Evolutionary conservation across 177 flowering plant genomes (phyloP).

Genomic region (Vitis hybrid): DNA sequence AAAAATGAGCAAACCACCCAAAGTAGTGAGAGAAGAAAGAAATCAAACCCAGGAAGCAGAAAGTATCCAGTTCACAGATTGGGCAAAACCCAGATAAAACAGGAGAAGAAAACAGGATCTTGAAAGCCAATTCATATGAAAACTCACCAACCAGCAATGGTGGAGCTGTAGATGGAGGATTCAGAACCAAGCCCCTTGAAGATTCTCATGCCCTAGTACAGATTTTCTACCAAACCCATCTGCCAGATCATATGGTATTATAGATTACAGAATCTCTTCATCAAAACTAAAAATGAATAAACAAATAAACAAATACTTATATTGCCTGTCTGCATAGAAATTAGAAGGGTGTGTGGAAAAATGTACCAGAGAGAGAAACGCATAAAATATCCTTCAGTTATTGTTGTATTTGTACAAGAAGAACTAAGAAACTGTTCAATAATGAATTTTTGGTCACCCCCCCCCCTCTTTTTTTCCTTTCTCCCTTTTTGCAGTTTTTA

Average conservation of each 20-base stretch:
- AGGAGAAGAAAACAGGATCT: constrained; percentile 3
- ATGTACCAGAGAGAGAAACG: neutral
- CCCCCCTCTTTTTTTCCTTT: neutral
- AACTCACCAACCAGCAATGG: constrained; percentile 31
- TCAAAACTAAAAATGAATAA: neutral
- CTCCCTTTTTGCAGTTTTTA: constrained; percentile 12
- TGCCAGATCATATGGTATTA: constrained; percentile 5
- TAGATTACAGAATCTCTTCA: neutral
- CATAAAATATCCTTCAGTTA: neutral
- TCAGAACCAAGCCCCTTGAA: constrained; percentile 12
- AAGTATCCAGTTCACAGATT: neutral
- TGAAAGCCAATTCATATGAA: neutral
- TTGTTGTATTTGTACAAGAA: neutral
- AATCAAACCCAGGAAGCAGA: constrained; percentile 10
- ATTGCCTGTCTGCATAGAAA: constrained; percentile 1
- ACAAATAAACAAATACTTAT: no score
- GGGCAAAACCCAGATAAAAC: neutral
- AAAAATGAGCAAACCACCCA: neutral
- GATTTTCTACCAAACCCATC: constrained; percentile 10
- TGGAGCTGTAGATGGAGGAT: constrained; percentile 26
- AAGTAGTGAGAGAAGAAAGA: neutral
- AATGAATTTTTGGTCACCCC: neutral
- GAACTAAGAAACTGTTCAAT: neutral
- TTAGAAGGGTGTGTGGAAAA: neutral
- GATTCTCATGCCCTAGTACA: constrained; percentile 33